phyloP scores from a whole-genome alignment of 2,329 filamentous ascomycete species.

The Ceratocystis harringtonii region DNA sequence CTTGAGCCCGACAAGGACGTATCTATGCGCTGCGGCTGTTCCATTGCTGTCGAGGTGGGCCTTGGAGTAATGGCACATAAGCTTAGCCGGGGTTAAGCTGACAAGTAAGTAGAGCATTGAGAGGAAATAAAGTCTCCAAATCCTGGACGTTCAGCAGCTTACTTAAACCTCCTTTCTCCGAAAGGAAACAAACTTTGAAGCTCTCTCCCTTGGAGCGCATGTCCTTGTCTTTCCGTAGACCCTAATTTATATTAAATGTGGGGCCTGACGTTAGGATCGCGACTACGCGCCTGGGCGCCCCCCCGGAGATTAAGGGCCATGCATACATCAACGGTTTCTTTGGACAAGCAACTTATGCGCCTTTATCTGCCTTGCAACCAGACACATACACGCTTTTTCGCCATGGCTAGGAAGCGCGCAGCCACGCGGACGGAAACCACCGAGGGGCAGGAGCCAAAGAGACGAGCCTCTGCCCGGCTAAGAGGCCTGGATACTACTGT shows the following conservation, averaged over 20 bases:
- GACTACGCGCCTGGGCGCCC: neutral
- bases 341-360: neutral
- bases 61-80: neutral
- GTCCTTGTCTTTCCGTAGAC: neutral
- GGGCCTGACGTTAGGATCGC: neutral
- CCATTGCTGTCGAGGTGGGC: neutral
- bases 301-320: neutral
- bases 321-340: neutral
- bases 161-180: neutral
- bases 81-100: neutral
- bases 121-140: neutral
- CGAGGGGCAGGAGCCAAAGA: constrained; percentile 12
- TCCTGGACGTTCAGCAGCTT: neutral
- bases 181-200: neutral
- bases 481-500: neutral
- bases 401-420: constrained; percentile 14
- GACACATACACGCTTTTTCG: neutral
- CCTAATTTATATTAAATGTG: neutral
- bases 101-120: neutral
- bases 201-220: neutral
- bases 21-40: neutral
- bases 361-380: neutral
- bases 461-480: constrained; percentile 12
- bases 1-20: too few species aligned
- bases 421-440: neutral